Evolutionary conservation across 495 filamentous ascomycete species (phyloP).

Genomic region (Penicillium cinerascens): DNA sequence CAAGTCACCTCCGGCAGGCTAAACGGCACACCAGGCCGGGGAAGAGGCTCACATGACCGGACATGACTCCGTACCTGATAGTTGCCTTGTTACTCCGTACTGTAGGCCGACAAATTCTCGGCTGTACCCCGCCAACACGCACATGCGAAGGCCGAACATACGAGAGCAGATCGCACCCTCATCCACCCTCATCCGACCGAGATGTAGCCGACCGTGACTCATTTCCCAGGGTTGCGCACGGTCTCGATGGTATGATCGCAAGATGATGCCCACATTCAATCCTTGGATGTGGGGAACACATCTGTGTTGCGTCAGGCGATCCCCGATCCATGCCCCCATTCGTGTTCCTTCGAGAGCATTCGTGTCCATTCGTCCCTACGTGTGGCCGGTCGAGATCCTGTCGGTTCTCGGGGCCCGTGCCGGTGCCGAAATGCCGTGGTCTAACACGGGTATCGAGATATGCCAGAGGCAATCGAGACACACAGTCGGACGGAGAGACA

Average conservation of each 20-base stretch:
- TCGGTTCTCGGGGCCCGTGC: slow-evolving; percentile 2
- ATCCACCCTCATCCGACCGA: too few relatives aligned
- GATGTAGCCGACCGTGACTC: slow-evolving; percentile 24
- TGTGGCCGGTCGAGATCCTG: neutral
- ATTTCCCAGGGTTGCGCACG: slow-evolving; percentile 15
- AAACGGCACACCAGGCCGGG: slow-evolving; percentile 4
- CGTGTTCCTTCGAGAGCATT: neutral
- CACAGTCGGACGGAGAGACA: neutral
- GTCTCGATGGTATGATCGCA: slow-evolving; percentile 12
- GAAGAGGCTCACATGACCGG: slow-evolving; percentile 12
- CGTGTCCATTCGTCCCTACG: neutral
- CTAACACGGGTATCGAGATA: neutral
- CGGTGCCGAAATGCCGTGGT: slow-evolving; percentile 4
- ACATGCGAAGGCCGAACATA: neutral
- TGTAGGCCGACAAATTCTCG: slow-evolving; percentile 5
- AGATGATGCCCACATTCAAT: slow-evolving; percentile 13
- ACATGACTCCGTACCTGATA: slow-evolving; percentile 6
- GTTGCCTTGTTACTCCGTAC: neutral
- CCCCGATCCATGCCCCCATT: slow-evolving; percentile 1
- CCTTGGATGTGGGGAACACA: slow-evolving; percentile 18
- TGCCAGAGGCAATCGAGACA: neutral
- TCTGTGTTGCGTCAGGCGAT: slow-evolving; percentile 14
- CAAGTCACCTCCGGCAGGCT: neutral
- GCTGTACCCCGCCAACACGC: slow-evolving; percentile 16
- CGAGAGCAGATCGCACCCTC: neutral